Evolutionary conservation across 345 rosid species (phyloP), one percentile per base, ranked within the genome.

Genomic region (Leavenworthia alabamica): DNA sequence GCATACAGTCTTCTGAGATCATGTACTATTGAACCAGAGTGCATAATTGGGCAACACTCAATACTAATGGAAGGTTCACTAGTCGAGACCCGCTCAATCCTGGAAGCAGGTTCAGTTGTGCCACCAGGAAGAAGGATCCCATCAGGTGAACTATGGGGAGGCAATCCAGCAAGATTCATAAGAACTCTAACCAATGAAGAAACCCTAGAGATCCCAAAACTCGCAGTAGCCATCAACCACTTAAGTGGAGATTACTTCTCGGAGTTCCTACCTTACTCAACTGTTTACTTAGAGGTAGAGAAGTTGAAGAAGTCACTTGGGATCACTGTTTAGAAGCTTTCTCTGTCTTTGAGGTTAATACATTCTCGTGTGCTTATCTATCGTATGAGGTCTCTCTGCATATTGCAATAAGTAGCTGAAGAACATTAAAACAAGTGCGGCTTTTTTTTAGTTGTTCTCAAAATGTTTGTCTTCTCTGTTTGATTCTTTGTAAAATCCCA

Each of bases 51-150:
- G 19, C 99, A 92, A 77, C 93, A 82, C 61, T 92, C 99, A 4
- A 86, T 86, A 75, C 94, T 92, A 22, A 89, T 89, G 94, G 99
- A 92, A 83, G 97, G 99, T 51, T 92, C 99, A 7, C 69, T 92
- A 66, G 84, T 92, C 32, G 99, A 93, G 78, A 85, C 92, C 1
- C 91, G 81, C 53, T 78, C 99, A 16, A 93, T 93, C 47, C 78
- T 93, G 4, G 99, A 93, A 80, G 99, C 97, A 2, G 99, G 96
- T 27, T 87, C 99, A 2, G 92, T 93, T 43, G 78, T 93, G 55
- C 97, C 96, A 17, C 99, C 99, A 33, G 97, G 97, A 28, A 83
- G 99, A 72, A 81, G 96, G 79, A 87, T 93, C 53, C 99, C 97
- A 37, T 81, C 89, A 0, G 96, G 99, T 49, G 97, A 93, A 58